Conservation (phyloP, 2,329 filamentous ascomycete genomes). For the Botrytis porri region DNA sequence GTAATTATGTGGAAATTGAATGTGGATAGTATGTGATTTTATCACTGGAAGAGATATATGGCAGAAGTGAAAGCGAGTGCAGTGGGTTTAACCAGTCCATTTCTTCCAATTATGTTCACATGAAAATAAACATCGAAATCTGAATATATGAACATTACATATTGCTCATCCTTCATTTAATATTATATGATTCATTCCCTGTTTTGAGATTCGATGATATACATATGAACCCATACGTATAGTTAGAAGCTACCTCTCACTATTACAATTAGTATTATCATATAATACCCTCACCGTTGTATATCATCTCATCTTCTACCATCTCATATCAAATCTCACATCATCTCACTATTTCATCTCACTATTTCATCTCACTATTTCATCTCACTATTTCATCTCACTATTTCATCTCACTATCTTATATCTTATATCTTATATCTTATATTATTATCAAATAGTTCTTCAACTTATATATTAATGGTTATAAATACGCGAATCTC, state of each 20-base stretch:
- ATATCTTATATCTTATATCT: no score
- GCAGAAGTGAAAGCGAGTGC: background rate
- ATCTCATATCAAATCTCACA: background rate
- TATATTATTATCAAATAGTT: no score
- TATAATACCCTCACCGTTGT: no score
- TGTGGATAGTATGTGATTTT: background rate
- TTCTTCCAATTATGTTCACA: no score
- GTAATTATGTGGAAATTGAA: background rate
- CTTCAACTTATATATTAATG: no score
- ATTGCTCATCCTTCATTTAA: background rate
- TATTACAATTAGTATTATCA: background rate
- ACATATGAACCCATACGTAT: background rate
- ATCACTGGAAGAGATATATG: background rate
- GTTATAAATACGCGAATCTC: no score
- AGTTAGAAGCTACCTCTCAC: accelerated
- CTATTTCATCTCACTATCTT: no score
- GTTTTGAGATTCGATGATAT: background rate
- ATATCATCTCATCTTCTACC: no score
- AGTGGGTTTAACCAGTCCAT: background rate
- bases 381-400: no score
- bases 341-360: no score
- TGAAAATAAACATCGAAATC: background rate
- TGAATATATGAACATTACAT: background rate
- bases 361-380: no score
- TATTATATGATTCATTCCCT: background rate